Conservation (phyloP, 2,329 filamentous ascomycete species). For the Hirsutella minnesotensis region DNA sequence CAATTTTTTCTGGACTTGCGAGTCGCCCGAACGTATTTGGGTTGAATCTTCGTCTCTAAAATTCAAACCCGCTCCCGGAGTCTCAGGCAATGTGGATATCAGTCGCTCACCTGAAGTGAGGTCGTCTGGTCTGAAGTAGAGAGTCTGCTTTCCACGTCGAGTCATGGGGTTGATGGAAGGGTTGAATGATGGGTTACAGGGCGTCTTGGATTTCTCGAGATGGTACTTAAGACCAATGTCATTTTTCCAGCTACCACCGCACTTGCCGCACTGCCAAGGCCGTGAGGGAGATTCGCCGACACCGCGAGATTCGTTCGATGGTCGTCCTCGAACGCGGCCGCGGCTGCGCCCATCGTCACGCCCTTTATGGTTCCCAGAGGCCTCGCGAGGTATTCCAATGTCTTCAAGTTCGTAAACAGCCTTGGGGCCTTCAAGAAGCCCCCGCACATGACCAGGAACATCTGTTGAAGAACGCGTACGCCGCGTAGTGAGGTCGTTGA, state of each 20-base stretch:
- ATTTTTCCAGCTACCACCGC: constrained; percentile 45
- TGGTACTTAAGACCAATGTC: constrained; percentile 47
- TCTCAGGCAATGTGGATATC: neutral
- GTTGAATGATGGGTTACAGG: constrained; percentile 36
- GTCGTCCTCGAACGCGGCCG: constrained; percentile 4
- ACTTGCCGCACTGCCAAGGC: constrained; percentile 38
- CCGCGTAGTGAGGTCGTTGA: no score
- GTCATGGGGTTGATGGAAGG: constrained; percentile 5
- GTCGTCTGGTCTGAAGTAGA: neutral
- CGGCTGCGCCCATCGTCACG: neutral
- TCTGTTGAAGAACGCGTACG: no score
- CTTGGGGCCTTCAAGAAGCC: no score
- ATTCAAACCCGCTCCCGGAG: no score
- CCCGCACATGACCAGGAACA: no score
- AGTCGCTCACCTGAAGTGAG: constrained; percentile 1
- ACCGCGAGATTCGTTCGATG: constrained; percentile 5
- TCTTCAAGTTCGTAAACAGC: no score
- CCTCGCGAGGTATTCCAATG: no score
- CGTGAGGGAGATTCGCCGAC: constrained; percentile 9
- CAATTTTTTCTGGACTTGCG: no score
- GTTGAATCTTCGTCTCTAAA: no score
- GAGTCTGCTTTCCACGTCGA: constrained; percentile 8
- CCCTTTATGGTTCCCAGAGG: neutral
- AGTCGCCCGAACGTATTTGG: no score
- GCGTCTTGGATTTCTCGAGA: constrained; percentile 37